phyloP scores from a whole-genome alignment of 805 yeast genomes.

The Lipomyces kockii region DNA sequence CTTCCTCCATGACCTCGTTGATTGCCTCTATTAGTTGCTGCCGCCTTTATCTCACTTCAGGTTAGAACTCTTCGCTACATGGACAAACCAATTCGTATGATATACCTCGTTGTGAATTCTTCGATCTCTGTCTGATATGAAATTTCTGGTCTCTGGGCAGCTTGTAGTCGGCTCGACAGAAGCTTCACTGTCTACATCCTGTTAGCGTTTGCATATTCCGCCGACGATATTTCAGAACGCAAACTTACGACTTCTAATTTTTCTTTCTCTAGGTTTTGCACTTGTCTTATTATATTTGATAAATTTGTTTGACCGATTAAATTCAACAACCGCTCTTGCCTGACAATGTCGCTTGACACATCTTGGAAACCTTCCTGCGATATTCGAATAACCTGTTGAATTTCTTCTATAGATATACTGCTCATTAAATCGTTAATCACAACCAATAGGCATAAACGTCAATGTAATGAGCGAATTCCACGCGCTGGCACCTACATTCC shows the following conservation, averaged over 20 bases:
- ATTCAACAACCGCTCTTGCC: constrained; percentile 21
- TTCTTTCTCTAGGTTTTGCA: constrained; percentile 32
- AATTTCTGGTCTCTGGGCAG: constrained; percentile 12
- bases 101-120: constrained; percentile 12
- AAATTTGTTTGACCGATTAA: constrained; percentile 4
- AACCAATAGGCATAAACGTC: not conserved
- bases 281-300: constrained; percentile 22
- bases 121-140: constrained; percentile 28
- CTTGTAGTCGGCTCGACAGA: constrained; percentile 16
- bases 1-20: constrained; percentile 34
- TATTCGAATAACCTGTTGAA: constrained; percentile 32
- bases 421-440: not conserved
- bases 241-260: constrained; percentile 22
- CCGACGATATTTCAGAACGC: not conserved
- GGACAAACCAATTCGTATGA: not conserved
- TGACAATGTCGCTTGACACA: constrained; percentile 28
- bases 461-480: not conserved
- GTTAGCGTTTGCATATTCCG: not conserved
- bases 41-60: constrained; percentile 9
- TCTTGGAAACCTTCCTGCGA: constrained; percentile 37
- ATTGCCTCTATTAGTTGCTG: constrained; percentile 18
- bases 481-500: constrained; percentile 20
- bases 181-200: constrained; percentile 15
- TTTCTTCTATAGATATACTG: constrained; percentile 28
- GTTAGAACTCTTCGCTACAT: not conserved